Conservation (phyloP, 495 filamentous ascomycete genomes). For the Amorphotheca resinae region DNA sequence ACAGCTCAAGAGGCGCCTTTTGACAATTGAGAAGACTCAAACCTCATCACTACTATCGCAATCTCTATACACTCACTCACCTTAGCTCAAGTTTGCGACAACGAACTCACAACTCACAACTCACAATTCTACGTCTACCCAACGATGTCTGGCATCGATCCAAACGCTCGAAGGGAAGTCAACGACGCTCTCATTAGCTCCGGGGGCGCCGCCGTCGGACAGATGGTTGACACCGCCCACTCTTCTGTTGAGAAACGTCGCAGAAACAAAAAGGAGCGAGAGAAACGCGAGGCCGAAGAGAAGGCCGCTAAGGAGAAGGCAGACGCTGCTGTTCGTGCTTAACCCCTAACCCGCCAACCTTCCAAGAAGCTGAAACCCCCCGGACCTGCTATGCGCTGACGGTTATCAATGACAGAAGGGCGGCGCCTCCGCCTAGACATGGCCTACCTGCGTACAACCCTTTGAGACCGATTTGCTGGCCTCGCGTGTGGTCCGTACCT, state of each 20-base stretch:
- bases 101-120: no score
- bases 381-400: slow-evolving; percentile 1
- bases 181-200: slow-evolving; percentile 3
- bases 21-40: no score
- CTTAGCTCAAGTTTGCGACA: slow-evolving; percentile 4
- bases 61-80: no score
- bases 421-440: slow-evolving; percentile 3
- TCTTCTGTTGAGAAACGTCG: slow-evolving; percentile 5
- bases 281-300: slow-evolving; percentile 5
- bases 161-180: slow-evolving; percentile 7
- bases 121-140: slow-evolving; percentile 2
- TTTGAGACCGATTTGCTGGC: background rate
- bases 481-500: background rate
- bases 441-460: background rate
- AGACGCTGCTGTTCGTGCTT: slow-evolving; percentile 3
- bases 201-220: background rate
- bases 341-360: background rate
- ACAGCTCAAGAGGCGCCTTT: no score
- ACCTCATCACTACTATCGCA: no score
- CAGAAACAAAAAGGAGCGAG: slow-evolving; percentile 3
- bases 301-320: slow-evolving; percentile 7
- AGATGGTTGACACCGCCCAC: background rate
- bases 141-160: slow-evolving; percentile 5
- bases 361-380: slow-evolving; percentile 1
- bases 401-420: slow-evolving; percentile 6